Evolutionary conservation across 2,329 filamentous ascomycete genomes (phyloP), one percentile per base, ranked within the genome.

Genomic region (Hymenoscyphus scutula): DNA sequence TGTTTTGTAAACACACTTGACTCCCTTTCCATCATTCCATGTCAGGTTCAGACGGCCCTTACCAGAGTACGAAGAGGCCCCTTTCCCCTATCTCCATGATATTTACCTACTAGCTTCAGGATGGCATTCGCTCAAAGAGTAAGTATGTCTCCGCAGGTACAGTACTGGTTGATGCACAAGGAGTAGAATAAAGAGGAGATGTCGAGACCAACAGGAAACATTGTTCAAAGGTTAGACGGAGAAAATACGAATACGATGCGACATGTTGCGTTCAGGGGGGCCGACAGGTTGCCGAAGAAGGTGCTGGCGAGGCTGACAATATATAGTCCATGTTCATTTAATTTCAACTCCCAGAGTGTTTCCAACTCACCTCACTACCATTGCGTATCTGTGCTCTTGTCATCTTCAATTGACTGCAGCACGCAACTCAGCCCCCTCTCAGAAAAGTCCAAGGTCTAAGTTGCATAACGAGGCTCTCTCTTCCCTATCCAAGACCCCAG

Each of bases 231-330:
- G 38, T 45, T 8, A 34, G n/a, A 19, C 13, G 41, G 19, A n/a
- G 19, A n/a, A 41, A 19, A 19, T 41, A 41, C 41, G 41, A 48
- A 48, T 48, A 48, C 41, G 41, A 48, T 48, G 41, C n/a, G 19
- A 11, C 5, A 13, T 34, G 32, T 8, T 25, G 41, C 5, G 11
- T 48, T 25, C 41, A 48, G 41, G 41, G 41, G 41, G n/a, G n/a
- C 41, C 7, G 10, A 25, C 6, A 10, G 41, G 19, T 25, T 25
- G 7, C 41, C 41, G 15, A n/a, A 8, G n/a, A 48, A 48, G 7
- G n/a, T n/a, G 41, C 41, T n/a, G 41, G 19, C 41, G 41, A 48
- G 41, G 41, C 41, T 48, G 41, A 48, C 41, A 48, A 48, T 48
- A 48, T 23, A 48, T 23, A 11, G 7, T 23, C 41, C 41, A 48